Base-by-base conservation (phyloP, 176 grass and related monocot genomes). In the Neostapfia colusana region DNA sequence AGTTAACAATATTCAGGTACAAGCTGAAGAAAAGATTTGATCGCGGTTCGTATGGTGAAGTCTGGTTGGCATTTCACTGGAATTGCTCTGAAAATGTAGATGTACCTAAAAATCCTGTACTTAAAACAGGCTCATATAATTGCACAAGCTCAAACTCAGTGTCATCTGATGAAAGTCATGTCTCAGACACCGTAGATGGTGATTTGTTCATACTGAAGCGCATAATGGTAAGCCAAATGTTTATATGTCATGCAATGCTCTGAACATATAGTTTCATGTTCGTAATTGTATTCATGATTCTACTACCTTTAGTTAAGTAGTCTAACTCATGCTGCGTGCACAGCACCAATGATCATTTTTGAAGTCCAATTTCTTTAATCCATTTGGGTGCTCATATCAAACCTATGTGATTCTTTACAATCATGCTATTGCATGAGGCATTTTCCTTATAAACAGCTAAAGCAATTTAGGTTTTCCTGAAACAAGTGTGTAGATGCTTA, bases 201-300 rank as follows among this genome's bases (percentile, higher is more conserved):
- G 86, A 97, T 89, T 88, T 97, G 87, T 97, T 91, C 79, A 93
- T 97, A 91, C 70, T 97, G 67, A 97, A 97, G 91, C 91, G 94
- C 68, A 97, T 97, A 89, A 97, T 97, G 94, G 94, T 93, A 91
- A 73, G 44, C 25, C 15, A 31, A 83, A 24, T 70, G 36, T 69
- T n/a, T 62, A 56, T 67, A 48, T 87, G 13, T 31, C 24, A 35
- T 73, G 4, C 77, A 35, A 17, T 45, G 9, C 12, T 60, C 12
- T 34, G 11, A 13, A 34, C 45, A 10, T 26, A 45, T 28, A 18
- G 67, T 51, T 34, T 46, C 68, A 51, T 51, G 24, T 48, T 17
- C 9, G 28, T 50, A 71, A 27, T 7, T 42, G n/a, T 73, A 65
- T 20, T 64, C 25, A 44, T 60, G 53, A 70, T 80, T 70, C 11